Evolutionary conservation across 495 filamentous ascomycete genomes (phyloP), one percentile per base, ranked within the genome.

Genomic region (Talaromyces wortmannii): DNA sequence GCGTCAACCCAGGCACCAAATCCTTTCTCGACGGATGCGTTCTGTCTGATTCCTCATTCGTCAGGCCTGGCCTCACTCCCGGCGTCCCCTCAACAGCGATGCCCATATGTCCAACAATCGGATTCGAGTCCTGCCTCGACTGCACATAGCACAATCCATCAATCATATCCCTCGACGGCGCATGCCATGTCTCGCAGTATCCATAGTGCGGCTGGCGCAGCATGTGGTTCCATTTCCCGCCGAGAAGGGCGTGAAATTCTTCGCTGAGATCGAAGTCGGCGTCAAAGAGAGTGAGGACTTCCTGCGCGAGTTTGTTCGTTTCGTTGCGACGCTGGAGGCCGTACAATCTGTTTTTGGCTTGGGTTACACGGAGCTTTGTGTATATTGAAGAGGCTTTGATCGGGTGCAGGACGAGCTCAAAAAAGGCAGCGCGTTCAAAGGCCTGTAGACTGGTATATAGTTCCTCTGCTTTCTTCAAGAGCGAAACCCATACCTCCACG

Each of bases 211-310:
- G 71, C 56, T 82, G 78, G 59, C 87, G 83, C 67, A 89, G 81
- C 66, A 91, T 84, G 64, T 86, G 81, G 63, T 78, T 81, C 87
- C 87, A 91, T 67, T 89, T 90, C 0, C 87, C 87, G 48, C 73
- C 72, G 0, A 89, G 65, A 13, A 90, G 67, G 4, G 68, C 67
- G 62, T 90, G 81, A 67, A 87, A 90, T 51, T 75, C 67, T 48
- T 74, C 67, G 5, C 83, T 87, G 6, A 89, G 73, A 13, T 76
- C 67, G 32, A 76, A 75, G 60, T 90, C 86, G n/a, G 77, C 76
- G 31, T 83, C 69, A 53, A 88, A 88, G 2, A 70, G 62, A 31
- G 73, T 65, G n/a, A 88, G 61, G 0, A 83, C 83, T 17, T 82
- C 56, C n/a, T 80, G 66, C 10, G 84, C 80, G 7, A 83, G 59